Conservation (phyloP, 2,329 filamentous ascomycete genomes). For the Beauveria bassiana region DNA sequence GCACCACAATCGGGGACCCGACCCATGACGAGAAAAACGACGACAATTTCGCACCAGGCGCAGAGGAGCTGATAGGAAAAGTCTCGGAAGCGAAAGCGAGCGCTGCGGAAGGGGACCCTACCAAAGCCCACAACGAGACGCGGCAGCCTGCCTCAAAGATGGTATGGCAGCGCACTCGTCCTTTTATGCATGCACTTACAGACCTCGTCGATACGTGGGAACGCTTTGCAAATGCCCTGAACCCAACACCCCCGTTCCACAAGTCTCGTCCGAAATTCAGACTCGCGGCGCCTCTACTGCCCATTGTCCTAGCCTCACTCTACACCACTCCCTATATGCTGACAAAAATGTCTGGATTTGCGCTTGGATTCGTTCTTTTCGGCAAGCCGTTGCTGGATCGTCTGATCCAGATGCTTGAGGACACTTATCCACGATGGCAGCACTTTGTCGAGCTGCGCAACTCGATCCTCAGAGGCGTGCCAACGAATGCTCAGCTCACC, state of each 20-base stretch:
- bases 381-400: conserved; percentile 65
- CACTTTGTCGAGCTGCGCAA: conserved; percentile 67
- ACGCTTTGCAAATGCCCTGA: conserved; percentile 46
- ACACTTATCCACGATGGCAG: conserved; percentile 62
- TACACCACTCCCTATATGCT: conserved; percentile 36
- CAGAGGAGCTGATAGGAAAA: conserved; percentile 19
- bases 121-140: conserved; percentile 60
- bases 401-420: conserved; percentile 51
- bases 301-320: conserved; percentile 17
- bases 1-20: conserved; percentile 65
- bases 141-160: conserved; percentile 68
- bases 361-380: conserved; percentile 69
- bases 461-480: conserved; percentile 70
- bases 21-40: conserved; percentile 40
- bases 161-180: conserved; percentile 69
- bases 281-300: conserved; percentile 44
- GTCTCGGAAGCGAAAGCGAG: conserved; percentile 27
- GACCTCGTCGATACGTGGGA: conserved; percentile 44
- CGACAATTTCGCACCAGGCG: neutral
- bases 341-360: conserved; percentile 58
- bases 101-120: conserved; percentile 23
- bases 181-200: conserved; percentile 54
- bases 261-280: conserved; percentile 43
- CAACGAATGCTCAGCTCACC: conserved; percentile 78
- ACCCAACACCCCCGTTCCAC: conserved; percentile 57